Percentiles rank a stretch among this genome's conserved stretches.
phyloP scores from a whole-genome alignment of 2,329 filamentous ascomycete genomes.

The Colletotrichum melonis region DNA sequence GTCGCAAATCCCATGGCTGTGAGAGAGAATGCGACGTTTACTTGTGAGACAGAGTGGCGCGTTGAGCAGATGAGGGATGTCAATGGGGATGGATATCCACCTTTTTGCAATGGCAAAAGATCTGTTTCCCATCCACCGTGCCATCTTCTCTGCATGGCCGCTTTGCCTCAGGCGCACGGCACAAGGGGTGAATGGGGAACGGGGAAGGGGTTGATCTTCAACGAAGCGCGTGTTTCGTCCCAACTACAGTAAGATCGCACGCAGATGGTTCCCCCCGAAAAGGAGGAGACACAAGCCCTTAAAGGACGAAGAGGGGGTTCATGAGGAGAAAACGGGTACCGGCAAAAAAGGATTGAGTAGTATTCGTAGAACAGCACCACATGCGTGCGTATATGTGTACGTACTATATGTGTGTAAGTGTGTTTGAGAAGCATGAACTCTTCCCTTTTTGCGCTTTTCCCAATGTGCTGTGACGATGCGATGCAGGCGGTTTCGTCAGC shows the following conservation, averaged over 20 bases:
- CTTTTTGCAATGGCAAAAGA: neutral
- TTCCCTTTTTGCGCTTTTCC: neutral
- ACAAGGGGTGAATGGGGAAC: neutral
- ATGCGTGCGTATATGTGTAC: neutral
- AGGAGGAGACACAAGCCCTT: neutral
- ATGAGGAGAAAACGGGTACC: neutral
- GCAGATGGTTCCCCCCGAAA: neutral
- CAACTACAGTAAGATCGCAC: neutral
- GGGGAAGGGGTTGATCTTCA: neutral
- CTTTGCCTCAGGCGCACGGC: neutral
- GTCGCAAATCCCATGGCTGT: neutral
- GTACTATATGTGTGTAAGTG: neutral
- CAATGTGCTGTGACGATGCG: neutral
- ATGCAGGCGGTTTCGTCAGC: neutral
- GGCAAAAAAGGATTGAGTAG: neutral
- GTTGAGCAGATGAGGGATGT: neutral
- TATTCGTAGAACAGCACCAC: neutral
- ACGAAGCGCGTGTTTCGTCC: neutral
- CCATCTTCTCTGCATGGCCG: neutral
- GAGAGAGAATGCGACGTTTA: neutral
- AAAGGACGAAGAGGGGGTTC: neutral
- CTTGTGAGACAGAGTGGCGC: too few species aligned
- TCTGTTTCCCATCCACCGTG: neutral
- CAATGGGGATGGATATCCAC: neutral
- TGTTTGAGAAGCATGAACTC: neutral